These are phyloP conservation scores for Mortierella sp. DNA, from an alignment of 371 early-diverging fungal species.

Conservation along the genomic window DNA sequence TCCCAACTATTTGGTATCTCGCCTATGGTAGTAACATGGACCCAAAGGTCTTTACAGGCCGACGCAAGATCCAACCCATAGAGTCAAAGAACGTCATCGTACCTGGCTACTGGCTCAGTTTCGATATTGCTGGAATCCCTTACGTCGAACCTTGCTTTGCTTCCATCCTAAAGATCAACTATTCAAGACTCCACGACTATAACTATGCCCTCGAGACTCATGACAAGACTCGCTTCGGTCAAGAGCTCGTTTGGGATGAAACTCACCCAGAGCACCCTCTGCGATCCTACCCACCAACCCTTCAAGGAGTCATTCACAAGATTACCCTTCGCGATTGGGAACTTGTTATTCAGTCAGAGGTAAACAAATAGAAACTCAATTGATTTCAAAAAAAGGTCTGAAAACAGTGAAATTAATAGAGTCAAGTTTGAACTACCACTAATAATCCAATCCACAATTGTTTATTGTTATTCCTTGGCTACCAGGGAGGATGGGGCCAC, in stretches of 20 bases:
- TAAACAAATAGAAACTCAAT: neutral
- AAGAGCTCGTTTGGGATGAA: conserved; percentile 35
- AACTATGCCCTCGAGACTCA: conserved; percentile 31
- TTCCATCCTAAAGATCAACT: conserved; percentile 54
- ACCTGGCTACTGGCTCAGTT: conserved; percentile 62
- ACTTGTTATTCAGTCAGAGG: conserved; percentile 49
- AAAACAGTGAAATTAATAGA: too few relatives aligned
- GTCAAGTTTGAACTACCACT: too few relatives aligned
- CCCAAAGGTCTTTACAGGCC: conserved; percentile 60
- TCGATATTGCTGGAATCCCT: conserved; percentile 62
- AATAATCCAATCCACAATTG: too few relatives aligned
- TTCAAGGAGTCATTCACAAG: conserved; percentile 44
- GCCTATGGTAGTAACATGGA: conserved; percentile 67
- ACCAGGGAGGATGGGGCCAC: conserved; percentile 41
- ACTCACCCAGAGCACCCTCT: conserved; percentile 20
- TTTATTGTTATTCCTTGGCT: neutral
- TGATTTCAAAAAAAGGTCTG: too few relatives aligned
- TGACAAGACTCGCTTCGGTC: conserved; percentile 23
- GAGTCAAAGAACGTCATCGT: conserved; percentile 57
- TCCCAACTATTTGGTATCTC: conserved; percentile 38
- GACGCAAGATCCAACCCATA: conserved; percentile 61
- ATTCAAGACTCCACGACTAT: conserved; percentile 13
- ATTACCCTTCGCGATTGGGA: conserved; percentile 44
- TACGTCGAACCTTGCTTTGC: conserved; percentile 67
- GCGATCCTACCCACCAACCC: conserved; percentile 34